Base-by-base conservation (phyloP, 2,329 filamentous ascomycete species). In the Mycocentrospora acerina region DNA sequence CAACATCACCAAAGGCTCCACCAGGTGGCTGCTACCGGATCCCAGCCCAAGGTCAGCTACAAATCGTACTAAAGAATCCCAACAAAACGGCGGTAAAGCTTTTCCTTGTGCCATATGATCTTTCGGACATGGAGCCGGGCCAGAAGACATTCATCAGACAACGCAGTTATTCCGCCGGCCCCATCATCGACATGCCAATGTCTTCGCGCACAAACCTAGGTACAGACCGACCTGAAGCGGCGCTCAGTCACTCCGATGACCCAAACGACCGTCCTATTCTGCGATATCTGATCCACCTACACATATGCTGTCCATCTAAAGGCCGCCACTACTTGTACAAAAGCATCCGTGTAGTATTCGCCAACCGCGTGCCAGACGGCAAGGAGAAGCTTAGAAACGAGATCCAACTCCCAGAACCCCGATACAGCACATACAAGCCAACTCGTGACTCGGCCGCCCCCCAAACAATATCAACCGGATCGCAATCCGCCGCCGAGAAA, bases 41-140 rank as follows among this genome's bases (percentile, higher is more conserved):
- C 36, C 93, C 93, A 0, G 85, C 93, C 59, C 86, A 90, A 65
- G 93, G 93, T 0, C 93, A 97, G 67, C 75, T 98, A 11, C 93
- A 98, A 58, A 95, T 98, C 48, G 85, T 98, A 46, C 88, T 98
- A 64, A 97, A 97, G 66, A 98, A 97, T 57, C 91, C 90, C 12
- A 95, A 97, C 71, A 97, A 97, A 64, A 97, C 93, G 3, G 93
- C 93, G 1, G 91, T 97, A 37, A 97, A 98, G 66, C 75, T 98
- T 1, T 97, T 97, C 55, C 76, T 97, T 16, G 82, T 98, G 3
- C 93, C 91, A 0, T 98, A 97, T 55, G 90, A 97, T 62, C 74
- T 98, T 1, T 78, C 82, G 1, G 91, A 89, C 35, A 98, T 98
- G 91, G 86, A 93, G 46, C 80, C 89, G 0, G 90, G 90, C 0